Conservation (phyloP, 768 basidiomycete genomes). For the Holtermanniella nyarrowii region DNA sequence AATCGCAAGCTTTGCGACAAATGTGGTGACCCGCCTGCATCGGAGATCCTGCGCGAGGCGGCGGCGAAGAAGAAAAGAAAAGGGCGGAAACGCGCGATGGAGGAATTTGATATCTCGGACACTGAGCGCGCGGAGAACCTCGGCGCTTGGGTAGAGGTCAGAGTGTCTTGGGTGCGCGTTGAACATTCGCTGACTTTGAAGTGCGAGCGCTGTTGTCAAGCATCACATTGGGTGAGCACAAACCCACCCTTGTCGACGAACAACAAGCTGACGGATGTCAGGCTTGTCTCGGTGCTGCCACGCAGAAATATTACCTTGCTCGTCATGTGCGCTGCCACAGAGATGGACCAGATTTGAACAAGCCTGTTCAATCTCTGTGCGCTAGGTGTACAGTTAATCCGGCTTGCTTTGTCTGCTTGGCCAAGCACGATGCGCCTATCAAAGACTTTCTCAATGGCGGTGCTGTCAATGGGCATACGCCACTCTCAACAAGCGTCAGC, state of each 20-base stretch:
- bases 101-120: conserved; percentile 20
- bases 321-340: not conserved
- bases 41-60: conserved; percentile 15
- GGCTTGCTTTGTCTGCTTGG: conserved; percentile 18
- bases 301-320: not conserved
- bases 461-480: too few species aligned
- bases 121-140: conserved; percentile 19
- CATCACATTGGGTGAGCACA: conserved; percentile 26
- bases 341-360: too few species aligned
- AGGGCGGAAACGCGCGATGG: conserved; percentile 9
- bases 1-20: conserved; percentile 33
- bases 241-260: too few species aligned
- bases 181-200: not conserved
- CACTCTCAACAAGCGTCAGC: too few species aligned
- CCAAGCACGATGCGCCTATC: not conserved
- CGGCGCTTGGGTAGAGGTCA: conserved; percentile 30
- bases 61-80: conserved; percentile 9
- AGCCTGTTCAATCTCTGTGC: conserved; percentile 15
- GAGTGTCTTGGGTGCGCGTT: not conserved
- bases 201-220: conserved; percentile 19
- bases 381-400: conserved; percentile 13
- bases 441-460: not conserved
- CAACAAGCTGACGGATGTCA: too few species aligned
- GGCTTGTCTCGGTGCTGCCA: not conserved
- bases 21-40: conserved; percentile 21